These are phyloP conservation scores for Naganishia cerealis DNA, from an alignment of 1,284 basidiomycete species.

Conservation along the genomic window DNA sequence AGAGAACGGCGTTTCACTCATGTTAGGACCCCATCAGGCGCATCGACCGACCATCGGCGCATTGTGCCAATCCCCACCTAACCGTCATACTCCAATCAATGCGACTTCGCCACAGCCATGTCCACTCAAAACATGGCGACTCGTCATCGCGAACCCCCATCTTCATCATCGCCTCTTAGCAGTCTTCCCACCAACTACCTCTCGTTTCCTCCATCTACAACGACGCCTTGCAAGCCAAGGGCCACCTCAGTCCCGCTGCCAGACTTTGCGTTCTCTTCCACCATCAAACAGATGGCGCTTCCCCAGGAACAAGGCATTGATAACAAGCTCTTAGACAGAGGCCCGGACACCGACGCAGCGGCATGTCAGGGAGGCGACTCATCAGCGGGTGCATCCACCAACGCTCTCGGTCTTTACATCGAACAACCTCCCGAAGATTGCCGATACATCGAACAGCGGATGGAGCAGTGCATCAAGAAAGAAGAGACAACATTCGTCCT, in stretches of 20 bases:
- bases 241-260: neutral
- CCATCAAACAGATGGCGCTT: neutral
- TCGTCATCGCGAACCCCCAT: neutral
- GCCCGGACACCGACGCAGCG: neutral
- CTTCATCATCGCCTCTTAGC: conserved; percentile 18
- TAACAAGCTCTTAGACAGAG: neutral
- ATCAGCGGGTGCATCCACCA: neutral
- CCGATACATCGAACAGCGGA: neutral
- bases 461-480: neutral
- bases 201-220: neutral
- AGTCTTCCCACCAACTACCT: conserved; percentile 1
- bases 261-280: neutral
- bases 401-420: neutral
- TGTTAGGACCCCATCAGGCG: neutral
- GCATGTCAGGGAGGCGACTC: neutral
- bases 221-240: neutral
- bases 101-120: neutral
- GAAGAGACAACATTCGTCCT: neutral
- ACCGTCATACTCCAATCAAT: neutral
- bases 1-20: neutral
- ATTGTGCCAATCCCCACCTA: neutral
- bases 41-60: neutral
- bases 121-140: neutral
- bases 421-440: neutral
- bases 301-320: neutral